Evolutionary conservation across 306 rosid genomes (phyloP), one percentile per base, ranked within the genome.

Genomic region (Cucumis melo): DNA sequence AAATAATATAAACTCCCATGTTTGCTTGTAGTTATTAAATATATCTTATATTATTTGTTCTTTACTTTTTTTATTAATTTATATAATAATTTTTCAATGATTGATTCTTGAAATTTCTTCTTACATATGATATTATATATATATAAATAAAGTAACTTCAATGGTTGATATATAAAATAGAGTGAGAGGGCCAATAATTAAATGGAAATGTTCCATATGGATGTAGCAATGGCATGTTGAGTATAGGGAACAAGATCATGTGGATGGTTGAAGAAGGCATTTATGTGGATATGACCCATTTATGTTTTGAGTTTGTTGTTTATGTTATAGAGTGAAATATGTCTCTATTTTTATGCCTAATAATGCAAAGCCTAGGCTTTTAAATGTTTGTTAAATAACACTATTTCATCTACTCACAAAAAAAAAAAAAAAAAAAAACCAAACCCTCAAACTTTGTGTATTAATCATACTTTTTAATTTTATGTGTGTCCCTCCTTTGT

Each of bases 231-330:
- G 65, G 65, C 60, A 77, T 20, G 81, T 62, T 88, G 74, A 78
- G 76, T 60, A 83, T 76, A 53, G 89, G 96, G 81, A 84, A 87
- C 97, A 89, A 55, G 46, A 79, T 67, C 95, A 92, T 90, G 95
- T 89, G 96, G 89, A 82, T 73, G 82, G 82, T 74, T 74, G 81
- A 80, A 71, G 85, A 71, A 72, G 60, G 86, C 90, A 89, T 88
- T 89, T 82, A 83, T 65, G 59, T 83, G 87, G 81, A 78, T n/a
- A n/a, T 79, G 85, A 57, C 78, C 86, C 76, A 72, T 72, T 72
- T 0, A 50, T 72, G 76, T 70, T 63, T 63, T 63, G 70, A 16
- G 12, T 32, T 63, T 63, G 44, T 23, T 32, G 70, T 66, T 72
- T 68, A 41, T 68, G 54, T 50, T 46, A 71, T 21, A 44, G 24